Evolutionary conservation across 108 stramenopile genomes (phyloP), one percentile per base, ranked within the genome.

Genomic region (Mediolabrus comicus): DNA sequence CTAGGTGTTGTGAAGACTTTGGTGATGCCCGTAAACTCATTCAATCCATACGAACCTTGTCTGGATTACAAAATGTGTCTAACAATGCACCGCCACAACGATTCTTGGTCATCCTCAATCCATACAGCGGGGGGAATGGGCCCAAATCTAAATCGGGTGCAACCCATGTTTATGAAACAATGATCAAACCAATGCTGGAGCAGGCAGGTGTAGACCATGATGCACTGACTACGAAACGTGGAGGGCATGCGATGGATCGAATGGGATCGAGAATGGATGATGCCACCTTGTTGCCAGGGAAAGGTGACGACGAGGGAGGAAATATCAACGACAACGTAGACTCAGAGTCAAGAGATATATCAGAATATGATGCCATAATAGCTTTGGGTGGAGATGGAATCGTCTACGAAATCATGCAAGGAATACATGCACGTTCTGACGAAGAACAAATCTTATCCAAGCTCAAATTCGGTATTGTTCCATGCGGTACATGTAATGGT

Each of bases 351-450:
- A 71, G 56, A 56, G 87, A 89, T 30, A 58, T 93, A 26, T 63
- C 85, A 14, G 60, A 76, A 22, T 96, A 93, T 69, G 76, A 85
- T 52, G 88, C 77, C 22, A 38, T 93, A 8, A 77, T 93, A 46
- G 79, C 84, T 41, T 69, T 96, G 69, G 92, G 95, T 16, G 95
- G 95, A 33, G 95, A 96, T 72, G 95, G 95, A 1, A 82, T 85
- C 13, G 49, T 96, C n/a, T 87, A 82, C 55, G 91, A 94, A 75
- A 80, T 89, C 26, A 43, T 93, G 58, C 87, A 93, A 57, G 95
- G 91, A 4, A 76, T 92, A 30, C 74, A 77, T 22, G 34, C 59
- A 34, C 79, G 89, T 30, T 2, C 53, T 8, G 89, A 92, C 22
- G 74, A 66, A 24, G 54, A 57, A 33, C 19, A 29, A 30, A 36